phyloP scores from a whole-genome alignment of 805 yeast species.

The Barnettozyma wickerhamii region DNA sequence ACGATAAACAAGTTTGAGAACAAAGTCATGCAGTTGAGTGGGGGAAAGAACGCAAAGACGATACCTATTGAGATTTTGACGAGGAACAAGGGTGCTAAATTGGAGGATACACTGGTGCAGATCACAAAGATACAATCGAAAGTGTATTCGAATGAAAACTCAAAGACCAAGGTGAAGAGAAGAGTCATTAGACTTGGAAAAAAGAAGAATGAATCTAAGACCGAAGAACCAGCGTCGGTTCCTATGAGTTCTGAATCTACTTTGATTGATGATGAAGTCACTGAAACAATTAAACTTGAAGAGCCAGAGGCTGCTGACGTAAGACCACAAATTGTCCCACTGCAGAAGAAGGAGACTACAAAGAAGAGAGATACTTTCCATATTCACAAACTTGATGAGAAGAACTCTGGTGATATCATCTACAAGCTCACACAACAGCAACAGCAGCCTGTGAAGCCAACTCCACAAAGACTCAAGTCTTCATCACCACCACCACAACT shows the following conservation, averaged over 20 bases:
- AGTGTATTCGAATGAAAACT: constrained; percentile 21
- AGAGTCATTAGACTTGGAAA: constrained; percentile 22
- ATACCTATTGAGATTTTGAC: constrained; percentile 21
- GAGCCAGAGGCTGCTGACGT: neutral
- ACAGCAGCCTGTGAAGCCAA: neutral
- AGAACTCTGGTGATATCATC: too few species aligned
- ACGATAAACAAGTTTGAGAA: constrained; percentile 21
- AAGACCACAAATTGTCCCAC: neutral
- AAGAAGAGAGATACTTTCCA: neutral
- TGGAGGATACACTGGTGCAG: constrained; percentile 20
- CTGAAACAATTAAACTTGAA: neutral
- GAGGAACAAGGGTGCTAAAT: constrained; percentile 8
- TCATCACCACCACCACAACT: constrained; percentile 8
- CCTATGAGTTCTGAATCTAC: constrained; percentile 21
- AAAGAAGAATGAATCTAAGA: constrained; percentile 3
- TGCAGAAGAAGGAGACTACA: neutral
- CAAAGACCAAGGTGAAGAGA: constrained; percentile 14
- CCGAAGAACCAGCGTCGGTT: constrained; percentile 5
- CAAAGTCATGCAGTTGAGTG: constrained; percentile 6
- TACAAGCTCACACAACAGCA: neutral
- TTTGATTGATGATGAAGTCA: constrained; percentile 16
- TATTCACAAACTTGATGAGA: neutral
- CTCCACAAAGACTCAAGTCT: neutral
- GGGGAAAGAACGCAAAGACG: constrained; percentile 13
- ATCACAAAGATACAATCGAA: constrained; percentile 25